Base-by-base conservation (phyloP, 176 grass and related monocot species). In the Oryza longistaminata region DNA sequence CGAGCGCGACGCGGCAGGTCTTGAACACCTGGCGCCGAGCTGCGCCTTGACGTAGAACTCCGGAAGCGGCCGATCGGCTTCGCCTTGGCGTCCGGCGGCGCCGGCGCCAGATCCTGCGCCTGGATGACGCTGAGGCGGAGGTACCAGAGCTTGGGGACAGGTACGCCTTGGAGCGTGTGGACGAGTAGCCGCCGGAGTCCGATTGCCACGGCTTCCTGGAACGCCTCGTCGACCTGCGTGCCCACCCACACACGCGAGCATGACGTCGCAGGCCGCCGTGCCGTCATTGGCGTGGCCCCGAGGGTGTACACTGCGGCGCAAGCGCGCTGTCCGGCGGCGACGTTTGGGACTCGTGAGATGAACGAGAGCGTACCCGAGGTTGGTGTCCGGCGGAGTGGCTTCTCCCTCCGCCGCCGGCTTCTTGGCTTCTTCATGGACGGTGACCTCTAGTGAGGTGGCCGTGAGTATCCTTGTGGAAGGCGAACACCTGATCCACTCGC, bases 161-260 rank as follows among this genome's bases (percentile, higher is more conserved):
- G 74, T 99, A 99, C 0, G 91, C 96, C 81, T 99, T 99, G 74
- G 91, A 94, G 42, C 96, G 93, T 96, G 77, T 94, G 93, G 0
- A 90, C 85, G 8, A 92, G 60, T 94, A 89, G 21, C 96, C 96
- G 21, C 93, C 96, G 21, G 96, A 90, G 74, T 99, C 96, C 0
- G 96, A 99, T 11, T 96, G 96, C 96, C 96, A 99, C 22, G 96
- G 96, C 93, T 66, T 96, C 96, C 75, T 96, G 96, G 85, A 99
- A 99, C 62, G 96, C 86, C 88, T 99, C 96, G 78, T 99, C 96
- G 1, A 90, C 91, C 88, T 99, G 96, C 7, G 93, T 99, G 66
- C 96, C 96, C n/a, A 96, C 78, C 96, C 96, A 99, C 10, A 94
- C 93, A 37, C n/a, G 93, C 91, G 29, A 99, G 88, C 96, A 99